These are phyloP conservation scores for Rubia occidens DNA, from an alignment of 305 asterid genomes.

Conservation along the genomic window DNA sequence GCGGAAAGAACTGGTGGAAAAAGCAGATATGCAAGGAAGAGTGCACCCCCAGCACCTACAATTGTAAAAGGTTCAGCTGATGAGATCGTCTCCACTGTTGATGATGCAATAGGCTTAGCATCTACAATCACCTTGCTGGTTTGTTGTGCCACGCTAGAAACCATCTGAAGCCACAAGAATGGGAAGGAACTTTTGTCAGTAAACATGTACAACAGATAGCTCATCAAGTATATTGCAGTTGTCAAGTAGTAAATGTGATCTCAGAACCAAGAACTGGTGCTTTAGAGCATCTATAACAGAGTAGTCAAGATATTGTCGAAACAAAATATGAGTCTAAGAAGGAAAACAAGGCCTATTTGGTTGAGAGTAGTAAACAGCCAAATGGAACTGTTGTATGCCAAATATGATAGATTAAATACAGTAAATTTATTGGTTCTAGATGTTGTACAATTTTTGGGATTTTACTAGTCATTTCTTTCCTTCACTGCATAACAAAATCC, in stretches of 20 bases:
- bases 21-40: constrained; percentile 56
- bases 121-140: constrained; percentile 65
- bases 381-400: not conserved
- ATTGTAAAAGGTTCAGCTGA: constrained; percentile 63
- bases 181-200: constrained; percentile 8
- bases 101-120: constrained; percentile 74
- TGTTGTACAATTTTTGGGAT: not conserved
- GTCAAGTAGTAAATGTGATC: not conserved
- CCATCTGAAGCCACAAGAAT: constrained; percentile 47
- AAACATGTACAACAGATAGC: not conserved
- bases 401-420: not conserved
- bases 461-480: not conserved
- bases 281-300: constrained; percentile 1
- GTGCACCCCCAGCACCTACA: constrained; percentile 63
- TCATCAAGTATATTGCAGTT: not conserved
- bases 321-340: not conserved
- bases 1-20: constrained; percentile 76
- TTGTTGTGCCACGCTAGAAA: constrained; percentile 78
- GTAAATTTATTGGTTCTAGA: not conserved
- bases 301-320: not conserved
- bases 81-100: constrained; percentile 67
- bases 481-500: not conserved
- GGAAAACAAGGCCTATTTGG: not conserved
- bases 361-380: not conserved
- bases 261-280: not conserved